Evolutionary conservation across 257 asterid species (phyloP).

Genomic region (Ilex aquifolium): DNA sequence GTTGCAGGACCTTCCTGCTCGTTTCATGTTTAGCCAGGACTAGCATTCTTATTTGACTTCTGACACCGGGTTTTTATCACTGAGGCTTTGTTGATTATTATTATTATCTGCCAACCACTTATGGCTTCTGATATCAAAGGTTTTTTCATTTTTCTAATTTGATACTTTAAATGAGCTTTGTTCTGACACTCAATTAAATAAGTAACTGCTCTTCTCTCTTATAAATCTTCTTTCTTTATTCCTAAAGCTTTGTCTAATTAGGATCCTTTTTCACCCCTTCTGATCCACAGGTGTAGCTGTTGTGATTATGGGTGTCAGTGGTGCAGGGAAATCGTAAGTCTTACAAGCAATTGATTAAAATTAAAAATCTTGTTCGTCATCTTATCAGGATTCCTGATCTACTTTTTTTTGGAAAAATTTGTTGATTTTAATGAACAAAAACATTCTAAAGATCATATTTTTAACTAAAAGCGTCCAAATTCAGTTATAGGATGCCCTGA

Average conservation of each 20-base stretch:
- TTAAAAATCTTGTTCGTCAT: no score
- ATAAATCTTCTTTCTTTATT: background rate
- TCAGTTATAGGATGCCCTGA: no score
- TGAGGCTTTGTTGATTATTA: background rate
- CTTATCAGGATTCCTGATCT: no score
- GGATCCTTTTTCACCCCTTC: background rate
- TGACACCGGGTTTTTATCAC: background rate
- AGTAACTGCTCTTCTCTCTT: background rate
- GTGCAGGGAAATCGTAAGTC: slow-evolving; percentile 86
- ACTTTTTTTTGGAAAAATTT: no score
- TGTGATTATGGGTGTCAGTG: slow-evolving; percentile 86
- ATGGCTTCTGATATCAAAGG: slow-evolving; percentile 16
- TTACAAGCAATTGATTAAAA: background rate
- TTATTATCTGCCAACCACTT: background rate
- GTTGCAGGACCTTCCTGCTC: background rate
- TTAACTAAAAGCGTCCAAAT: no score
- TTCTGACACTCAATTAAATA: no score
- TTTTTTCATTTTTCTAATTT: background rate
- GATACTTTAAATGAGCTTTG: background rate
- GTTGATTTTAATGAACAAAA: no score
- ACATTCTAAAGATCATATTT: no score
- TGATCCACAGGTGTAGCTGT: slow-evolving; percentile 48
- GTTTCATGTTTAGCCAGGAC: background rate
- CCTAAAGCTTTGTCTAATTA: background rate
- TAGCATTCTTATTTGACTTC: background rate